Percentiles rank a stretch among this genome's conserved stretches.
These are phyloP conservation scores for Pythium insidiosum DNA, from an alignment of 352 stramenopile genomes.

Conservation along the genomic window DNA sequence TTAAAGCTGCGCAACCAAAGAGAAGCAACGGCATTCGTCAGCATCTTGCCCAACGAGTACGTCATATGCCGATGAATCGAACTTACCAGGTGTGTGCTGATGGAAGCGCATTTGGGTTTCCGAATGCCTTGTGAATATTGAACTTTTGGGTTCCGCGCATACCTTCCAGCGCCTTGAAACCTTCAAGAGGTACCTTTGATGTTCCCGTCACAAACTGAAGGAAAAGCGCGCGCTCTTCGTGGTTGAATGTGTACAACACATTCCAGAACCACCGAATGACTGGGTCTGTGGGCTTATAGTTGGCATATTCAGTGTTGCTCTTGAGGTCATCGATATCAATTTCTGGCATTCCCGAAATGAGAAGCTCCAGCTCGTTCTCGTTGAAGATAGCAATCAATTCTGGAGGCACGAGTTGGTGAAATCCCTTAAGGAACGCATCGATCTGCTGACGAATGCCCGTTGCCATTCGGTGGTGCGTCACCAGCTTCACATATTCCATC, in stretches of 20 bases:
- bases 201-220: constrained; percentile 92
- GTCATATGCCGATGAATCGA: no score
- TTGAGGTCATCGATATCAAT: constrained; percentile 94
- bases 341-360: constrained; percentile 90
- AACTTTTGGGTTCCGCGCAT: constrained; percentile 99
- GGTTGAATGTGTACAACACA: constrained; percentile 84
- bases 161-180: constrained; percentile 97
- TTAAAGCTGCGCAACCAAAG: constrained; percentile 89
- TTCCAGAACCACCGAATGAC: constrained; percentile 95
- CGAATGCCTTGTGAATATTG: constrained; percentile 98
- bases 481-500: constrained; percentile 90
- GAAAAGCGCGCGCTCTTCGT: constrained; percentile 89
- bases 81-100: constrained; percentile 96
- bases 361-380: constrained; percentile 89
- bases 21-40: constrained; percentile 5
- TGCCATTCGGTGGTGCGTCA: constrained; percentile 99
- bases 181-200: constrained; percentile 93
- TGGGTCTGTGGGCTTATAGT: constrained; percentile 84
- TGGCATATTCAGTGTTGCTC: constrained; percentile 90
- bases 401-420: constrained; percentile 87
- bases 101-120: constrained; percentile 76
- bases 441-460: constrained; percentile 95
- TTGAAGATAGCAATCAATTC: constrained; percentile 93
- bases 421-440: constrained; percentile 85
- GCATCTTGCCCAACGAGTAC: no score